These are phyloP conservation scores for Neonectria magnoliae DNA, from an alignment of 2,329 filamentous ascomycete genomes.

Conservation along the genomic window DNA sequence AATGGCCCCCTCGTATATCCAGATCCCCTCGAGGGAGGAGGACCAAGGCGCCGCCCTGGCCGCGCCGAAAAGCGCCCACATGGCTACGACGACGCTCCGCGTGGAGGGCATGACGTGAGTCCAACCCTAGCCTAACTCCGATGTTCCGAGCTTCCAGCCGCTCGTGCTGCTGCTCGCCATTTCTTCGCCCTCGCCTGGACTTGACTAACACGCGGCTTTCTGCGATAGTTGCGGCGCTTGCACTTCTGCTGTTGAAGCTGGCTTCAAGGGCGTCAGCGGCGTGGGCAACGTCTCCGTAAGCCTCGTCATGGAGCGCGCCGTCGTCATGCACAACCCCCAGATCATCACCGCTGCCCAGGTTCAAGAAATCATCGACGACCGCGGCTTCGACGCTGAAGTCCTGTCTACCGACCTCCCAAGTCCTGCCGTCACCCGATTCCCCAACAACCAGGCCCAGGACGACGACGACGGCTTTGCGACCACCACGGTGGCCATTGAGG, in stretches of 20 bases:
- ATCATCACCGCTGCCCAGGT: constrained; percentile 79
- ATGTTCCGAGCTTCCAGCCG: constrained; percentile 27
- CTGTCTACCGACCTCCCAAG: constrained; percentile 80
- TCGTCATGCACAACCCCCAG: constrained; percentile 86
- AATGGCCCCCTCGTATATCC: constrained; percentile 64
- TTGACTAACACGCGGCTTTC: constrained; percentile 47
- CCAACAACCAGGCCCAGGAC: constrained; percentile 48
- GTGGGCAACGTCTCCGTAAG: constrained; percentile 90
- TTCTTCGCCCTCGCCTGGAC: constrained; percentile 14
- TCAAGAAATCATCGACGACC: constrained; percentile 87
- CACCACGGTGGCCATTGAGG: constrained; percentile 82
- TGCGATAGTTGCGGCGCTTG: constrained; percentile 86
- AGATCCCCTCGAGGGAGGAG: constrained; percentile 56
- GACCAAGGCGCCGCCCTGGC: constrained; percentile 35
- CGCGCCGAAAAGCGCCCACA: constrained; percentile 61
- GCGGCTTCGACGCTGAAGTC: constrained; percentile 91
- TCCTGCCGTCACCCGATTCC: constrained; percentile 54
- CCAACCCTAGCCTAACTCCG: constrained; percentile 27
- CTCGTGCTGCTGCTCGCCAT: constrained; percentile 7
- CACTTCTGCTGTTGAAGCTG: constrained; percentile 93
- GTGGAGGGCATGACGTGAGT: constrained; percentile 87
- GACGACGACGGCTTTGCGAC: constrained; percentile 61
- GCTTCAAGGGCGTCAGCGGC: constrained; percentile 84
- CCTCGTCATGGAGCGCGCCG: constrained; percentile 94
- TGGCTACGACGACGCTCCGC: constrained; percentile 90